phyloP scores from a whole-genome alignment of 139 green algal species.

The Haematococcus lacustris region DNA sequence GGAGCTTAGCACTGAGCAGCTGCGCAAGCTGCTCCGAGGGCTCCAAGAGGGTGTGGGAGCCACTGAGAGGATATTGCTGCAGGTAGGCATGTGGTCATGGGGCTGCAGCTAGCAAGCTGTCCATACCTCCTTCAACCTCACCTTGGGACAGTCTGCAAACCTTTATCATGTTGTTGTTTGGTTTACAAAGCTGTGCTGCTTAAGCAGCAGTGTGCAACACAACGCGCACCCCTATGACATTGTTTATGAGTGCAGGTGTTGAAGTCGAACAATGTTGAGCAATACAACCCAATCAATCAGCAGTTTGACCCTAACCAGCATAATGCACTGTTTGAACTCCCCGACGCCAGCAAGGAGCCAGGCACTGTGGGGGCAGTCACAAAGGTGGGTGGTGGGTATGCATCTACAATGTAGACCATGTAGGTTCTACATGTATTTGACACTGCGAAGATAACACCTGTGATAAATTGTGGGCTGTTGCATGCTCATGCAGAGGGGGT shows the following conservation, averaged over 20 bases:
- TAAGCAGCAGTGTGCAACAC: neutral
- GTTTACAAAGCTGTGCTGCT: neutral
- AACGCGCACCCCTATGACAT: no score
- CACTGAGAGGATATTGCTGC: conserved; percentile 75
- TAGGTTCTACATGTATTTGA: neutral
- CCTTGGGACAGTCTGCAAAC: no score
- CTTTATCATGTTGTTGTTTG: neutral
- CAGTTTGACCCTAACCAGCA: conserved; percentile 94
- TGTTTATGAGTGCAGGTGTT: conserved; percentile 50
- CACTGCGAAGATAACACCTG: neutral
- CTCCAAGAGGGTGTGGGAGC: conserved; percentile 81
- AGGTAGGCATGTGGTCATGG: conserved; percentile 50
- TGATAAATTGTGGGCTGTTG: neutral
- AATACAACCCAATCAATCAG: conserved; percentile 66
- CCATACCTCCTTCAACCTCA: no score
- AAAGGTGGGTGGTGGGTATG: conserved; percentile 49
- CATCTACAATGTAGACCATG: neutral
- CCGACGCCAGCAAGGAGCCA: conserved; percentile 60
- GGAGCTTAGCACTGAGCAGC: conserved; percentile 35
- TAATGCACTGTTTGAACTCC: conserved; percentile 84
- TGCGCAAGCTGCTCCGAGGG: conserved; percentile 46
- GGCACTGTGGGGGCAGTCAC: conserved; percentile 73
- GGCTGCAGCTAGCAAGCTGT: no score
- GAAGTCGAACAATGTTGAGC: conserved; percentile 61
- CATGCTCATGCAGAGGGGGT: conserved; percentile 62